Evolutionary conservation across 2,329 filamentous ascomycete species (phyloP).

Genomic region (Aaosphaeria pasadenensis): DNA sequence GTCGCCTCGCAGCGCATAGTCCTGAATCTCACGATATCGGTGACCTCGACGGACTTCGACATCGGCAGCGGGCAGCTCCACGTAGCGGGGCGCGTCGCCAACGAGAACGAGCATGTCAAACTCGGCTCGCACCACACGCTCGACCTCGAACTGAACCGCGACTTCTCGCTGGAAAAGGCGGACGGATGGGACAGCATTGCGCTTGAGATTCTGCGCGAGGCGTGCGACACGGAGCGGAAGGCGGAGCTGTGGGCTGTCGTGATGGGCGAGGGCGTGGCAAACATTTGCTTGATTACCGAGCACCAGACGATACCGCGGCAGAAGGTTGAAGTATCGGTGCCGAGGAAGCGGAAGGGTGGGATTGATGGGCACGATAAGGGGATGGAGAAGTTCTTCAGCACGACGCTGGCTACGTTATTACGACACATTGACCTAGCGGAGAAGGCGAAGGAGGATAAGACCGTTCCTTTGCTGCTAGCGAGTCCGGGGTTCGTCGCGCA

Average conservation of each 20-base stretch:
- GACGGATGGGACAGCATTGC: slow-evolving; percentile 81
- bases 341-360: slow-evolving; percentile 63
- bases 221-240: slow-evolving; percentile 72
- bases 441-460: slow-evolving; percentile 45
- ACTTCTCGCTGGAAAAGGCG: slow-evolving; percentile 83
- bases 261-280: slow-evolving; percentile 84
- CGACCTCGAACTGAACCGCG: slow-evolving; percentile 81
- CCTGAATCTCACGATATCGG: slow-evolving; percentile 61
- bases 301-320: slow-evolving; percentile 75
- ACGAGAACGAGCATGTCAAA: slow-evolving; percentile 66
- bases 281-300: slow-evolving; percentile 79
- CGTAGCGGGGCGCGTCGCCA: slow-evolving; percentile 62
- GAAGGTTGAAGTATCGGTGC: slow-evolving; percentile 63
- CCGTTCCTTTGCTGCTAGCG: slow-evolving; percentile 71
- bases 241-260: slow-evolving; percentile 87
- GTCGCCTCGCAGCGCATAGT: slow-evolving; percentile 63
- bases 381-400: slow-evolving; percentile 74
- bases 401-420: slow-evolving; percentile 70
- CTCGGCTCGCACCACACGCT: slow-evolving; percentile 68
- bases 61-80: slow-evolving; percentile 66
- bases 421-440: slow-evolving; percentile 69
- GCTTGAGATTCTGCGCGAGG: slow-evolving; percentile 71
- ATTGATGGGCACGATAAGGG: slow-evolving; percentile 66
- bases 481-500: slow-evolving; percentile 84
- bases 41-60: slow-evolving; percentile 68